A percentile compares a stretch with the other conserved stretches of the same genome.
Evolutionary conservation across 768 basidiomycete species (phyloP).

Genomic region (Psilocybe azurescens): DNA sequence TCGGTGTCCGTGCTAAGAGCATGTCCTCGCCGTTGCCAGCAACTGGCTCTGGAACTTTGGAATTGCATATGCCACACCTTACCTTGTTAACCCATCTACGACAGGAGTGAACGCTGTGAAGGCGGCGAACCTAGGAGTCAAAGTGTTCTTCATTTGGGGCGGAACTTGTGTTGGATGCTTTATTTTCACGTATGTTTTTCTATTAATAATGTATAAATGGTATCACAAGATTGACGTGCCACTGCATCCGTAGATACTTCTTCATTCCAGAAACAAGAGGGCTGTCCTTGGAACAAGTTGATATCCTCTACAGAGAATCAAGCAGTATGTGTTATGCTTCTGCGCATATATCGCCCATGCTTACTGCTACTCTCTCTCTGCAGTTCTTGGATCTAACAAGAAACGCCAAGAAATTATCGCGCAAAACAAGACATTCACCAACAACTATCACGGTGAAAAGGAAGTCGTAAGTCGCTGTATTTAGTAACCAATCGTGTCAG

Average conservation of each 20-base stretch:
- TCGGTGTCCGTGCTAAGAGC: slow-evolving; percentile 78
- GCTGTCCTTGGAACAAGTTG: slow-evolving; percentile 82
- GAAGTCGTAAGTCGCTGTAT: not conserved
- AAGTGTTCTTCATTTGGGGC: slow-evolving; percentile 88
- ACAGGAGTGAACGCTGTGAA: slow-evolving; percentile 24
- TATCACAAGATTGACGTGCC: slow-evolving; percentile 48
- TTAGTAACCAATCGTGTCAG: not conserved
- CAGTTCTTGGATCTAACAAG: slow-evolving; percentile 49
- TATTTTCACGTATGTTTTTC: slow-evolving; percentile 62
- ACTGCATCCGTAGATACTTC: slow-evolving; percentile 13
- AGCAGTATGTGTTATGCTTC: slow-evolving; percentile 19
- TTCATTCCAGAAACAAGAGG: slow-evolving; percentile 61
- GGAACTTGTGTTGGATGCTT: slow-evolving; percentile 66
- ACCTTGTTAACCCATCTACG: slow-evolving; percentile 50
- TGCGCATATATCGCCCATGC: not conserved
- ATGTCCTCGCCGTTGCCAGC: slow-evolving; percentile 68
- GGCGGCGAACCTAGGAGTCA: slow-evolving; percentile 56
- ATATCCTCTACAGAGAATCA: slow-evolving; percentile 72
- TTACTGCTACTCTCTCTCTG: slow-evolving; percentile 9
- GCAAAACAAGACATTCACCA: slow-evolving; percentile 25
- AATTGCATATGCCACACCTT: slow-evolving; percentile 65
- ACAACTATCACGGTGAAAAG: slow-evolving; percentile 18
- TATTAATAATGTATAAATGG: slow-evolving; percentile 37
- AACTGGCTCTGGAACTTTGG: slow-evolving; percentile 79
- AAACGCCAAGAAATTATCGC: slow-evolving; percentile 36